phyloP scores from a whole-genome alignment of 2,329 filamentous ascomycete species.

The Epichloe sibirici region DNA sequence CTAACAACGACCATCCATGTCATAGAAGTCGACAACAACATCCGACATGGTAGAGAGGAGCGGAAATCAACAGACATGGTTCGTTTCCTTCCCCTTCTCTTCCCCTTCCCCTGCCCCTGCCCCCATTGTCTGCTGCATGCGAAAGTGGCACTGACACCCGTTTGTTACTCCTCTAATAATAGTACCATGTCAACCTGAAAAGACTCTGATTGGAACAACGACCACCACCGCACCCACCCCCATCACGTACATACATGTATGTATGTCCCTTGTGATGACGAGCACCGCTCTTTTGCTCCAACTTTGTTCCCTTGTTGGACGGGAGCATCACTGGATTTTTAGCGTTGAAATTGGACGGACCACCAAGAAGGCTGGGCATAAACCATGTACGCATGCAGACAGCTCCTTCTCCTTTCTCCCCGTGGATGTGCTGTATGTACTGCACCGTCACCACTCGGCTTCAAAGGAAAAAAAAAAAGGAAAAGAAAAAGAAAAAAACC shows the following conservation, averaged over 20 bases:
- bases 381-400: no score
- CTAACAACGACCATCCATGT: background rate
- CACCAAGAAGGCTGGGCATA: background rate
- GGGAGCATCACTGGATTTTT: background rate
- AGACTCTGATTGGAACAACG: constrained; percentile 1
- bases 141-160: background rate
- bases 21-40: constrained; percentile 24
- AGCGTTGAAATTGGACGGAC: constrained; percentile 1
- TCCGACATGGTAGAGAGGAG: constrained; percentile 19
- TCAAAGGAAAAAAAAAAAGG: background rate
- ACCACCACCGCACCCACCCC: background rate
- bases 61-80: constrained; percentile 22
- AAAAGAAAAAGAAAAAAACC: no score
- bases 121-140: background rate
- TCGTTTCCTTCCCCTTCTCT: constrained; percentile 5
- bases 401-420: no score
- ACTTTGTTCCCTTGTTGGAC: background rate
- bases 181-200: constrained; percentile 8
- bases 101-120: background rate
- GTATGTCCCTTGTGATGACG: background rate
- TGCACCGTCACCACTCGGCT: background rate
- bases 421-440: background rate
- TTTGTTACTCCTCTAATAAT: background rate
- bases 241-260: background rate
- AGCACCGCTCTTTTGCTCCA: background rate